These are phyloP conservation scores for Cyberlindnera galapagoensis DNA, from an alignment of 805 yeast species.

Conservation along the genomic window DNA sequence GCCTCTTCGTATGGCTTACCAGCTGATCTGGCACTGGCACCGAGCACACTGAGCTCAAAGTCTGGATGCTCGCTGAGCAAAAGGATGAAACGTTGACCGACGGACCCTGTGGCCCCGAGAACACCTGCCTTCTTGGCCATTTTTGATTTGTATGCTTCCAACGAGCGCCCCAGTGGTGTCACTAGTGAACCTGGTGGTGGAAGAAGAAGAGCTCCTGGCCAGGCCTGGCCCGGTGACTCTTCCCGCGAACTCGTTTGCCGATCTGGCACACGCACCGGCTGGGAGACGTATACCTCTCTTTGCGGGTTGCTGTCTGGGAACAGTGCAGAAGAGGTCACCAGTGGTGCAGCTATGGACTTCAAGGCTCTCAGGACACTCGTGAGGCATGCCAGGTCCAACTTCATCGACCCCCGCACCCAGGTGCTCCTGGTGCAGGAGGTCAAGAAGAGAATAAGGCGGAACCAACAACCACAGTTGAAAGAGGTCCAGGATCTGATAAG, in stretches of 20 bases:
- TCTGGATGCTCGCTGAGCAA: slow-evolving; percentile 83
- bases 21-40: slow-evolving; percentile 92
- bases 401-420: slow-evolving; percentile 12
- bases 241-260: too few relatives aligned
- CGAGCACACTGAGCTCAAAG: slow-evolving; percentile 75
- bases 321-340: too few relatives aligned
- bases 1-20: slow-evolving; percentile 85
- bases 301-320: too few relatives aligned
- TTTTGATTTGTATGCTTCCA: slow-evolving; percentile 1
- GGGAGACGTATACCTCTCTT: too few relatives aligned
- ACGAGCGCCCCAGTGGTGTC: too few relatives aligned
- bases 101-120: slow-evolving; percentile 96
- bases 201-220: too few relatives aligned
- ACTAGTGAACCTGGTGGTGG: too few relatives aligned
- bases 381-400: slow-evolving; percentile 3
- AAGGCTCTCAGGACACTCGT: slow-evolving; percentile 3
- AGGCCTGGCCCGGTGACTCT: too few relatives aligned
- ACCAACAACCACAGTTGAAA: slow-evolving; percentile 7
- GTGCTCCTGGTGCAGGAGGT: slow-evolving; percentile 5
- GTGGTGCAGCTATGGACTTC: too few relatives aligned
- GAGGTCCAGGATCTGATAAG: slow-evolving; percentile 6
- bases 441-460: slow-evolving; percentile 8
- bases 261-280: too few relatives aligned
- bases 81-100: slow-evolving; percentile 92
- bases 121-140: slow-evolving; percentile 64